These are phyloP conservation scores for Oryza nivara DNA, from an alignment of 176 grass and related monocot species.

Conservation along the genomic window DNA sequence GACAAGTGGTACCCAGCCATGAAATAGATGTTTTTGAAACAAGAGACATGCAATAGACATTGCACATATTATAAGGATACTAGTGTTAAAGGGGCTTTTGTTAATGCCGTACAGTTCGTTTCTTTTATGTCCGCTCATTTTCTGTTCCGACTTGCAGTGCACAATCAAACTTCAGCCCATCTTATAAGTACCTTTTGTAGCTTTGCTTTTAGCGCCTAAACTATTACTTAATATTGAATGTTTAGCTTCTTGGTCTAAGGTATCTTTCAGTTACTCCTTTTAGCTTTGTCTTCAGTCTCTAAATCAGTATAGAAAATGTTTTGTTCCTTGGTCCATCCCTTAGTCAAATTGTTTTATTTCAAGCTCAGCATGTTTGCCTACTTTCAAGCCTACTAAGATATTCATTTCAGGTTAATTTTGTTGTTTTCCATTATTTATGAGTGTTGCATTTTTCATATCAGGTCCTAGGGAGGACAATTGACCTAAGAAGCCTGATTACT, in stretches of 20 bases:
- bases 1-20: conserved; percentile 26
- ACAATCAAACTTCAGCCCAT: conserved; percentile 5
- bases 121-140: conserved; percentile 2
- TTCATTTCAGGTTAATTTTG: conserved; percentile 25
- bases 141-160: conserved; percentile 19
- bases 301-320: background rate
- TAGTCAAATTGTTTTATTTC: conserved; percentile 23
- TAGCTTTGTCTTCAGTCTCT: conserved; percentile 21
- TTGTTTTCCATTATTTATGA: conserved; percentile 24
- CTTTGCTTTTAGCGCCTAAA: conserved; percentile 29
- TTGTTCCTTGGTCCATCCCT: conserved; percentile 19
- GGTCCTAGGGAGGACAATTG: conserved; percentile 92
- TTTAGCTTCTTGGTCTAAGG: background rate
- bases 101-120: conserved; percentile 13
- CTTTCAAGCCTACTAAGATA: background rate
- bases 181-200: conserved; percentile 16
- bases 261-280: conserved; percentile 16
- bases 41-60: conserved; percentile 18
- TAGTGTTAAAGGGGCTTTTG: conserved; percentile 21
- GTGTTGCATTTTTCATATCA: conserved; percentile 42
- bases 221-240: background rate
- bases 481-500: conserved; percentile 91
- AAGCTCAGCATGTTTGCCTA: conserved; percentile 12
- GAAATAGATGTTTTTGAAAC: background rate
- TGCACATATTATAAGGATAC: background rate